Evolutionary conservation across 2,329 filamentous ascomycete genomes (phyloP).

Genomic region (Penicillium polonicum): DNA sequence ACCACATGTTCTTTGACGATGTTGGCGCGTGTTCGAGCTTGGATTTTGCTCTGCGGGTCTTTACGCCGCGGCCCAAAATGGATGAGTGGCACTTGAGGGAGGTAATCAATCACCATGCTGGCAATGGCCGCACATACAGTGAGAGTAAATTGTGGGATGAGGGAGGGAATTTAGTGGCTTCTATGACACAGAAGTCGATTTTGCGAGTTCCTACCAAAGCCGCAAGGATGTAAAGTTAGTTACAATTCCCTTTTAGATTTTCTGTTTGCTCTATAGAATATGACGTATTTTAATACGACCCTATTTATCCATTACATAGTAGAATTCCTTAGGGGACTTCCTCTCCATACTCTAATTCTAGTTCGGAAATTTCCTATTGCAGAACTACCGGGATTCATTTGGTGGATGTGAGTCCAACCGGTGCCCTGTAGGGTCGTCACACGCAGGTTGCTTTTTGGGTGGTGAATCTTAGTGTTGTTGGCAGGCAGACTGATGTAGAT

Average conservation of each 20-base stretch:
- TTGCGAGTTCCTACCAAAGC: conserved; percentile 5
- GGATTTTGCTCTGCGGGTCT: not conserved
- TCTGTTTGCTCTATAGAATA: not conserved
- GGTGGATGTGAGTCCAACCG: no score
- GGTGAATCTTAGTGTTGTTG: no score
- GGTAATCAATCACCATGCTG: not conserved
- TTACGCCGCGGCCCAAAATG: not conserved
- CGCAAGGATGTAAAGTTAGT: not conserved
- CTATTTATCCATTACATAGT: no score
- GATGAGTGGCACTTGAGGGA: not conserved
- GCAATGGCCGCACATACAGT: conserved; percentile 48
- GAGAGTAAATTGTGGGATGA: conserved; percentile 50
- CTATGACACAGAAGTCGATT: conserved; percentile 50
- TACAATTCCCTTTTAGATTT: not conserved
- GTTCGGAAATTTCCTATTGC: no score
- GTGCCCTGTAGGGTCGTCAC: no score
- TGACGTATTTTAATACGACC: not conserved
- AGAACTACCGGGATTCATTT: no score
- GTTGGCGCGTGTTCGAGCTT: not conserved
- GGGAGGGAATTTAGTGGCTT: conserved; percentile 46
- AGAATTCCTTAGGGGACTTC: no score
- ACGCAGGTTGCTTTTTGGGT: no score
- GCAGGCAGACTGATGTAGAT: no score
- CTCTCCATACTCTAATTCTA: no score
- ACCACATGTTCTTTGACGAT: not conserved